Base-by-base conservation (phyloP, 805 yeast species). In the Blastobotrys terrestris region DNA sequence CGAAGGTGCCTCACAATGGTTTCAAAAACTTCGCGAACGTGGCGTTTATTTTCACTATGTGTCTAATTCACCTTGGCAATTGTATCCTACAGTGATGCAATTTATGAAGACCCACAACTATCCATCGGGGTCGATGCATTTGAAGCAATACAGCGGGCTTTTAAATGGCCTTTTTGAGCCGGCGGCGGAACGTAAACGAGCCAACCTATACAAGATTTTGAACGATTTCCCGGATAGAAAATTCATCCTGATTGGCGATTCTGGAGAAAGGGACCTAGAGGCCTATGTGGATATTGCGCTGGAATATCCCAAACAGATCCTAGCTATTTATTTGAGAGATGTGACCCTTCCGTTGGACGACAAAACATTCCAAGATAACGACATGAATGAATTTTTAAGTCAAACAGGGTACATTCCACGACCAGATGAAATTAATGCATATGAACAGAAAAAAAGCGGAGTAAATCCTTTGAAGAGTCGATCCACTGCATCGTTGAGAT, bases 211-310 rank as follows among this genome's bases (percentile, higher is more conserved):
- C 42, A 77, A 79, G 53, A 77, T 94, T 5, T 57, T 89, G 20
- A 66, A 70, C 2, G 96, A 91, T 63, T 92, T 88, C 64, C 89
- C 95, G 0, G 55, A 78, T 0, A 82, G 91, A 58, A 83, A 79
- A 61, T 92, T 94, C 65, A 77, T 94, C 20, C 72, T 96, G 49
- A 77, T 94, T 14, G 99, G 99, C 31, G 99, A 94, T 66, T 85
- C 97, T 1, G 98, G 98, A 1, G 99, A 94, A 64, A 85, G 84
- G 58, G 99, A 94, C 70, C 72, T 92, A 44, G 99, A 95, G 63
- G 95, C 97, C 0, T 94, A 94, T 65, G 76, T 81, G 3, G 84
- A 84, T 22, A 70, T 90, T 35, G 87, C 95, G 0, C 69, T 72
- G 41, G 58, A 65, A 31, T 80, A 72, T 60, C 95, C 96, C 0